These are phyloP conservation scores for Prunus persica DNA, from an alignment of 306 rosid genomes.

Conservation along the genomic window Prunus_persica_NCBIv2 NC_034013.1:9949001-9949500, in stretches of 20 bases:
- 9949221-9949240: background rate
- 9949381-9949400: background rate
- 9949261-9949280: constrained; percentile 23
- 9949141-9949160: no score
- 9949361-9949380: background rate
- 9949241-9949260: constrained; percentile 23
- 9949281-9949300: constrained; percentile 23
- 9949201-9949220: no score
- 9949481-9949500: constrained; percentile 12
- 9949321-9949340: constrained; percentile 34
- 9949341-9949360: constrained; percentile 5
- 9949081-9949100: no score
- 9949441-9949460: constrained; percentile 19
- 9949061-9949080: no score
- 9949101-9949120: no score
- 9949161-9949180: no score
- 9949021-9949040: constrained; percentile 14
- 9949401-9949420: background rate
- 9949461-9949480: constrained; percentile 20
- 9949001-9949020: constrained; percentile 25
- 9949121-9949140: no score
- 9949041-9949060: background rate
- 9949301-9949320: constrained; percentile 10
- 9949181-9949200: no score
- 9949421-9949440: constrained; percentile 27